Evolutionary conservation across 2,329 filamentous ascomycete genomes (phyloP).

Genomic region (Neopestalotiopsis sp.): DNA sequence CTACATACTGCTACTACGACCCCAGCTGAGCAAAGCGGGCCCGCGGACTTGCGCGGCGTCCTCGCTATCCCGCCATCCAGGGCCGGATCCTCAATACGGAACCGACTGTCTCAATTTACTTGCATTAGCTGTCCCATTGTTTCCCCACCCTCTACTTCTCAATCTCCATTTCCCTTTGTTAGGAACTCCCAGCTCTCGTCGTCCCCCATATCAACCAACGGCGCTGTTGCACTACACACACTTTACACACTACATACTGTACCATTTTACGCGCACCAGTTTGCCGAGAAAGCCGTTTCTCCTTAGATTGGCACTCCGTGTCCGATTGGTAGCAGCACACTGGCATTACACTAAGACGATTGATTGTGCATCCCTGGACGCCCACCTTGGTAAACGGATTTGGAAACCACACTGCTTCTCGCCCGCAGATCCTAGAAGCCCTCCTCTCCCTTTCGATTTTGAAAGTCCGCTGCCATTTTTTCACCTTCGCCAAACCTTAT

Average conservation of each 20-base stretch:
- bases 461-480: background rate
- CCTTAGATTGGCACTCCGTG: background rate
- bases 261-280: background rate
- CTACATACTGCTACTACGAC: background rate
- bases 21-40: background rate
- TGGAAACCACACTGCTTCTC: background rate
- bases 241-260: background rate
- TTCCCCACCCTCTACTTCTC: constrained; percentile 1
- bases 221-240: no score
- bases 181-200: background rate
- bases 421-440: background rate
- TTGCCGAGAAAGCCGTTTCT: constrained; percentile 9
- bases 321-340: background rate
- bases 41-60: background rate
- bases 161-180: constrained; percentile 11
- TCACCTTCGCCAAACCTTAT: background rate
- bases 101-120: constrained; percentile 12
- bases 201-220: background rate
- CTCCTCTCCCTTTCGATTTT: constrained; percentile 6
- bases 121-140: constrained; percentile 15
- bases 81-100: constrained; percentile 8
- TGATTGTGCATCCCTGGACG: background rate
- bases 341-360: background rate
- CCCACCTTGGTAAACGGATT: background rate
- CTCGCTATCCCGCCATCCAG: background rate